A percentile compares a stretch with the other conserved stretches of the same genome.
phyloP scores from a whole-genome alignment of 805 yeast species.

The Peterozyma toletana region DNA sequence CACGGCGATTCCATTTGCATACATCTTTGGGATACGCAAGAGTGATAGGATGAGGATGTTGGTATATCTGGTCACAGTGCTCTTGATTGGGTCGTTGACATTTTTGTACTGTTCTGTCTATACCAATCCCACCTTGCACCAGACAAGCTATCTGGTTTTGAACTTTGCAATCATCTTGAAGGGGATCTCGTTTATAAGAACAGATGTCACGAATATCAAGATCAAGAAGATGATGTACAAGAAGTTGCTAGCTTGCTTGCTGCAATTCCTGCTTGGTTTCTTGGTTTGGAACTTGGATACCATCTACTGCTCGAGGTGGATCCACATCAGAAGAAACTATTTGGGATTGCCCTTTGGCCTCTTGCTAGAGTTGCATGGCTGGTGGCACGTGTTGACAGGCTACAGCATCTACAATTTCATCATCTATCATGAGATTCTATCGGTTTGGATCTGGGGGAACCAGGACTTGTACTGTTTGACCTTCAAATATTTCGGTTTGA shows the following conservation, averaged over 20 bases:
- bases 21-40: conserved; percentile 18
- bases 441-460: conserved; percentile 50
- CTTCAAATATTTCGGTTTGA: too few relatives aligned
- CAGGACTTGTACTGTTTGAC: conserved; percentile 18
- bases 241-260: conserved; percentile 54
- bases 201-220: conserved; percentile 41
- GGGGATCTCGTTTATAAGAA: conserved; percentile 42
- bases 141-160: conserved; percentile 69
- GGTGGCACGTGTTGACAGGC: conserved; percentile 90
- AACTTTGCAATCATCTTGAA: conserved; percentile 59
- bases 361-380: conserved; percentile 81
- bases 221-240: conserved; percentile 43
- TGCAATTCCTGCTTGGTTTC: conserved; percentile 63
- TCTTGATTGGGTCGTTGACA: conserved; percentile 40
- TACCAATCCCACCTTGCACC: conserved; percentile 81
- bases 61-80: conserved; percentile 12
- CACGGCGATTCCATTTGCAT: conserved; percentile 75
- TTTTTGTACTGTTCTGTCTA: conserved; percentile 47
- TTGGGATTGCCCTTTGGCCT: conserved; percentile 81
- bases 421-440: conserved; percentile 65
- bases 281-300: conserved; percentile 82
- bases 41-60: conserved; percentile 1
- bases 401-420: conserved; percentile 78
- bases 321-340: conserved; percentile 46
- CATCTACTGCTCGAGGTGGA: conserved; percentile 59